Conservation (phyloP, 768 basidiomycete genomes). For the Hysterangium stoloniferum region DNA sequence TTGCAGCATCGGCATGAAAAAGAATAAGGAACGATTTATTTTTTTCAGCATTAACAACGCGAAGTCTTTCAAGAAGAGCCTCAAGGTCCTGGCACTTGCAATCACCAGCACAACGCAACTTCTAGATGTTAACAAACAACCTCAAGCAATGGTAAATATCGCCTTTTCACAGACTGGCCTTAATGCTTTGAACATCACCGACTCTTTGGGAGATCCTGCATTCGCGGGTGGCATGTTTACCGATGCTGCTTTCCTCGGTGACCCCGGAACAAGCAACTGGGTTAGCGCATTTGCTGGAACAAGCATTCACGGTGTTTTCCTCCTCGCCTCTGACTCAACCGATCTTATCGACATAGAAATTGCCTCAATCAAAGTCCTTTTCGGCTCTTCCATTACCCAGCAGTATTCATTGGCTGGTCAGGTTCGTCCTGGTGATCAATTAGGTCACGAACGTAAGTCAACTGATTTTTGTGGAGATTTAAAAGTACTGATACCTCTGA, state of each 20-base stretch:
- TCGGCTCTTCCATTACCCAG: conserved; percentile 35
- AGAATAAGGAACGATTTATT: conserved; percentile 17
- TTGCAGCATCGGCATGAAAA: conserved; percentile 19
- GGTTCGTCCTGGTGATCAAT: conserved; percentile 20
- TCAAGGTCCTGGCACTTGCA: conserved; percentile 6
- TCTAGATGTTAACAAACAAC: conserved; percentile 16
- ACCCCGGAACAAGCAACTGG: conserved; percentile 20
- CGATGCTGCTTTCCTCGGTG: conserved; percentile 17
- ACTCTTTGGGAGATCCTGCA: conserved; percentile 14
- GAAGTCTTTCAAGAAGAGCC: conserved; percentile 16
- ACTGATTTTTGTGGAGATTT: background rate
- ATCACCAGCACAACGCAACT: conserved; percentile 42
- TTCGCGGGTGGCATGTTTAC: conserved; percentile 16
- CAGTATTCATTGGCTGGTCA: conserved; percentile 30
- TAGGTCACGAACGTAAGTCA: conserved; percentile 23
- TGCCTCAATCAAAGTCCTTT: conserved; percentile 18
- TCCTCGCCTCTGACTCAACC: conserved; percentile 23
- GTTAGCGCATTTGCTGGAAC: conserved; percentile 1
- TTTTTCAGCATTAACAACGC: conserved; percentile 22
- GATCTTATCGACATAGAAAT: conserved; percentile 20
- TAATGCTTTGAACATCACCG: conserved; percentile 15
- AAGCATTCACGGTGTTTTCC: conserved; percentile 19
- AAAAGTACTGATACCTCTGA: conserved; percentile 7
- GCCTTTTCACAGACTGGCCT: conserved; percentile 28
- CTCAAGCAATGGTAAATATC: conserved; percentile 18